These are phyloP conservation scores for Pseudogymnoascus sp. DNA, from an alignment of 2,329 filamentous ascomycete genomes.

Conservation along the genomic window DNA sequence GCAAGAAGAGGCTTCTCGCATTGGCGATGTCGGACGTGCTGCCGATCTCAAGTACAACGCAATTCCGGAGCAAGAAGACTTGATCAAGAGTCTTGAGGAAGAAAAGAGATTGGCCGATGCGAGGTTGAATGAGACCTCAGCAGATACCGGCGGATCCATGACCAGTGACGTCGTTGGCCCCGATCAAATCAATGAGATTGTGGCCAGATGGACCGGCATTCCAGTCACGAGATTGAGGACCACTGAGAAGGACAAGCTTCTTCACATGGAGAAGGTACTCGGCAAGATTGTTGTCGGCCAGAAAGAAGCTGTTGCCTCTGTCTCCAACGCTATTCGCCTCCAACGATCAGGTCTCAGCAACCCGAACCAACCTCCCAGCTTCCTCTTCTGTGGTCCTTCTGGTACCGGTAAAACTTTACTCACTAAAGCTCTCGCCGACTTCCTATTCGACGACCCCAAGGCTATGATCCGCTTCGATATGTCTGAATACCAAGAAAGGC, in stretches of 20 bases:
- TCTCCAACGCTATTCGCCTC: slow-evolving; percentile 91
- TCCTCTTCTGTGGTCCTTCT: slow-evolving; percentile 97
- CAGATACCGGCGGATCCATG: slow-evolving; percentile 60
- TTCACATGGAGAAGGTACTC: slow-evolving; percentile 89
- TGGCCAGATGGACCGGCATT: slow-evolving; percentile 95
- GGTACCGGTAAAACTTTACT: slow-evolving; percentile 97
- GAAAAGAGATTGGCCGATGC: slow-evolving; percentile 75
- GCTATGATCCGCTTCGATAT: slow-evolving; percentile 99
- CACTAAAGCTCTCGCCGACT: slow-evolving; percentile 94
- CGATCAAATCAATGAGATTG: slow-evolving; percentile 98
- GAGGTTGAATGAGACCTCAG: slow-evolving; percentile 45
- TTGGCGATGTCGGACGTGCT: slow-evolving; percentile 74
- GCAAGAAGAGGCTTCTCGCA: slow-evolving; percentile 84
- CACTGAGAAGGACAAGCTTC: slow-evolving; percentile 95
- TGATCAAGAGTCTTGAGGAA: slow-evolving; percentile 73
- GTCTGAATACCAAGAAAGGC: slow-evolving; percentile 98
- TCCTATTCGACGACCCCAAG: slow-evolving; percentile 94
- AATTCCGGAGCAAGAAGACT: slow-evolving; percentile 79
- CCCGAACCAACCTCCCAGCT: slow-evolving; percentile 93
- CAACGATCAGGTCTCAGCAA: slow-evolving; percentile 92
- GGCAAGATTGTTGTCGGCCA: slow-evolving; percentile 84
- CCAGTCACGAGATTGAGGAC: slow-evolving; percentile 90
- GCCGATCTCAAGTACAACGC: slow-evolving; percentile 96
- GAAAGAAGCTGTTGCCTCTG: slow-evolving; percentile 83
- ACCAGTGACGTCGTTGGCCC: slow-evolving; percentile 90